Base-by-base conservation (phyloP, 2,329 filamentous ascomycete species). In the Cephalotrichum gorgonifer region DNA sequence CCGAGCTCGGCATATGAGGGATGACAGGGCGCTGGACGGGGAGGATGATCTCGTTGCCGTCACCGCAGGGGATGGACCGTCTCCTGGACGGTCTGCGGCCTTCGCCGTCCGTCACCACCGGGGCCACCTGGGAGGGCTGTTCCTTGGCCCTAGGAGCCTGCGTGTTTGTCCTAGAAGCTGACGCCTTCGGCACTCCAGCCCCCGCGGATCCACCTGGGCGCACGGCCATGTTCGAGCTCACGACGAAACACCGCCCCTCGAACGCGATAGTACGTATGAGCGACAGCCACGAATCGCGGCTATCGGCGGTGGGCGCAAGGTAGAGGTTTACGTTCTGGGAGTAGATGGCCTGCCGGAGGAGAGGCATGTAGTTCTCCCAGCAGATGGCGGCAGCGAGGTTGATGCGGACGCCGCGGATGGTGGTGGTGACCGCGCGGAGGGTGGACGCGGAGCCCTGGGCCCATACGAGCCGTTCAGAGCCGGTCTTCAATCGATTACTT, bases 351-450 rank as follows among this genome's bases (percentile, higher is more conserved):
- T 95, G 86, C 17, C 91, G 79, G 7, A 96, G 72, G 17, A 96
- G 70, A 0, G 90, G 90, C 89, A 95, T 96, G 68, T 91, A 95
- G 64, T 87, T 95, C 65, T 97, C 90, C 90, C 90, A 96, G 72
- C 90, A 95, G 55, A 97, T 94, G 3, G 89, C 91, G 3, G 86
- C 82, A 0, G 85, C 90, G 52, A 96, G 76, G 50, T 87, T 91
- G 52, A 96, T 68, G 54, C 80, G 81, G 2, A 89, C 78, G 45
- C 88, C 88, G 52, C 84, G 83, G 62, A 96, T 88, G 23, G 73
- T 79, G 1, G 88, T 89, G 25, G 80, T 84, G 1, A 95, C 80
- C 3, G 89, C 90, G 53, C 80, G 79, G 26, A 96, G 75, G 3
- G 88, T 93, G 1, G 79, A 78, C 0, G 90, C 80, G 2, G 82